phyloP scores from a whole-genome alignment of 2,329 filamentous ascomycete genomes.

The Aspergillus sp. region DNA sequence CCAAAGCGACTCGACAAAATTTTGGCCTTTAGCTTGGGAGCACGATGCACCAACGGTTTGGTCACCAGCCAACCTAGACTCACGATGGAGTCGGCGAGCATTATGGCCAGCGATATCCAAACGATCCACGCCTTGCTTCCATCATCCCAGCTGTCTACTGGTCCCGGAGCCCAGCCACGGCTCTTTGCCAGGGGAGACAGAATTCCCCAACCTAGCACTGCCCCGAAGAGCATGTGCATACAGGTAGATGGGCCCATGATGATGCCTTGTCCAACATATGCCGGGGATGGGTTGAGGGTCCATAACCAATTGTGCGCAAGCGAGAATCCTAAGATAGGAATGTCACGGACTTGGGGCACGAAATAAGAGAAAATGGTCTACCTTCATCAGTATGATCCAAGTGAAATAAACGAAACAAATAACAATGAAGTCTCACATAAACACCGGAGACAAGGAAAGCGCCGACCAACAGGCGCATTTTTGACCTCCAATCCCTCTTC shows the following conservation, averaged over 20 bases:
- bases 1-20: constrained; percentile 24
- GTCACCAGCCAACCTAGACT: constrained; percentile 76
- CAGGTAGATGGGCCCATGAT: constrained; percentile 98
- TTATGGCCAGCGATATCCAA: constrained; percentile 92
- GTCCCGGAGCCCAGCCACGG: constrained; percentile 82
- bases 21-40: constrained; percentile 28
- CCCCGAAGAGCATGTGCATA: constrained; percentile 89
- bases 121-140: constrained; percentile 99
- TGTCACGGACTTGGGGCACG: constrained; percentile 72
- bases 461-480: constrained; percentile 55
- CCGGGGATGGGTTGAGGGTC: constrained; percentile 94
- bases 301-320: constrained; percentile 83
- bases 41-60: constrained; percentile 55
- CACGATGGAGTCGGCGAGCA: constrained; percentile 89
- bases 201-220: constrained; percentile 82
- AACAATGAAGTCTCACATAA: constrained; percentile 36
- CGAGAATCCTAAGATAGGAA: constrained; percentile 77
- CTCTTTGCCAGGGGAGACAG: constrained; percentile 83
- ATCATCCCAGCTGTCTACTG: constrained; percentile 80
- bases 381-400: constrained; percentile 8
- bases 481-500: constrained; percentile 56
- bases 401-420: constrained; percentile 2
- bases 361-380: constrained; percentile 87
- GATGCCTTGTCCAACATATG: constrained; percentile 94
- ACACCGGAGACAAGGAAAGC: constrained; percentile 57